These are phyloP conservation scores for Mortierella alpina DNA, from an alignment of 192 early-diverging fungal genomes.

Conservation along the genomic window DNA sequence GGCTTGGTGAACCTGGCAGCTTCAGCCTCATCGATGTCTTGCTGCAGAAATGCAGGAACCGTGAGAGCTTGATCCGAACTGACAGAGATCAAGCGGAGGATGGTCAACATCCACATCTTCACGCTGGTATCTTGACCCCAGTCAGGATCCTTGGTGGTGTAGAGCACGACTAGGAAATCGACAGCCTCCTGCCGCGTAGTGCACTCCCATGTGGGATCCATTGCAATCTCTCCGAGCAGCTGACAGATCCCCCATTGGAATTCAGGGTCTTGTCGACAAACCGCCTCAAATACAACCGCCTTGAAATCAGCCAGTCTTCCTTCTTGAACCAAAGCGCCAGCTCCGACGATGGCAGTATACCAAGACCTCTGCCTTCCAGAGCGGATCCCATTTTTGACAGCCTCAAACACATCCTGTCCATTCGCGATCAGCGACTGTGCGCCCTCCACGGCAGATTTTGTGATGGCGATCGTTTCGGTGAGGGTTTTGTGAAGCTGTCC, in stretches of 20 bases:
- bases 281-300: background rate
- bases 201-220: slow-evolving; percentile 1
- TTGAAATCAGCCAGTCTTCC: slow-evolving; percentile 10
- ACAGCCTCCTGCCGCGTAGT: background rate
- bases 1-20: too few relatives aligned
- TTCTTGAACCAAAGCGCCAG: background rate
- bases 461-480: too few relatives aligned
- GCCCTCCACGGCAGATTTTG: too few relatives aligned
- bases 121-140: background rate
- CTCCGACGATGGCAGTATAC: slow-evolving; percentile 3
- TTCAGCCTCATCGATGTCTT: too few relatives aligned
- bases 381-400: background rate
- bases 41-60: too few relatives aligned
- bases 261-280: background rate
- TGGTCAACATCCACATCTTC: slow-evolving; percentile 8
- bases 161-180: slow-evolving; percentile 9
- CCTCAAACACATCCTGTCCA: background rate
- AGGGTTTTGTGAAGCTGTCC: too few relatives aligned
- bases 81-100: background rate
- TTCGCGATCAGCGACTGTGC: background rate
- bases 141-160: background rate
- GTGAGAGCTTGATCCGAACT: too few relatives aligned
- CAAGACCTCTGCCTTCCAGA: slow-evolving; percentile 1
- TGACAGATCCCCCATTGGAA: slow-evolving; percentile 23
- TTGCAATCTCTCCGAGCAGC: slow-evolving; percentile 7